A percentile compares a stretch with the other conserved stretches of the same genome.
phyloP scores from a whole-genome alignment of 805 yeast species.

The Hanseniaspora valbyensis region DNA sequence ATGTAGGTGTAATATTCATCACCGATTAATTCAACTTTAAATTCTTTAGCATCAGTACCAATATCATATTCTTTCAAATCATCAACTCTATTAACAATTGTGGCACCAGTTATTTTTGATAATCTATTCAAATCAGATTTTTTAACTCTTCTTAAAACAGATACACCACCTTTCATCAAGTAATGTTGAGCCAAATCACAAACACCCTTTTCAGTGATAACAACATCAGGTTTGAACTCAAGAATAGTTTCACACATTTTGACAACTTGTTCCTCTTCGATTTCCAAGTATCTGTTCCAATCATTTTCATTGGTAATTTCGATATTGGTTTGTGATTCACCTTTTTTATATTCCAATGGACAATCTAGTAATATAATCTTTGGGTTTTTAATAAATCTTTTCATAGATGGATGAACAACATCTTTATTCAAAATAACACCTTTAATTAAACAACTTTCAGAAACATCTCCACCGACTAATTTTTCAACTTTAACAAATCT shows the following conservation, averaged over 20 bases:
- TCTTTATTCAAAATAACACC: constrained; percentile 93
- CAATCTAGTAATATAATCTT: constrained; percentile 82
- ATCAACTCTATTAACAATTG: constrained; percentile 89
- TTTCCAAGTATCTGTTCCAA: constrained; percentile 89
- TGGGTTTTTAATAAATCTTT: constrained; percentile 78
- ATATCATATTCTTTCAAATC: constrained; percentile 84
- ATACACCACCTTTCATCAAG: constrained; percentile 81
- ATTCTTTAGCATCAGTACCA: constrained; percentile 80
- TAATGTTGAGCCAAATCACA: constrained; percentile 96
- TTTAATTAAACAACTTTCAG: constrained; percentile 62
- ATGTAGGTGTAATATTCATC: constrained; percentile 91
- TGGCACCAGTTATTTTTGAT: constrained; percentile 95
- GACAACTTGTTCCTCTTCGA: constrained; percentile 95
- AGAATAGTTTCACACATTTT: constrained; percentile 74
- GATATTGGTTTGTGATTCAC: constrained; percentile 95
- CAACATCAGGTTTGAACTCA: constrained; percentile 81
- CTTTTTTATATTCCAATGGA: constrained; percentile 96
- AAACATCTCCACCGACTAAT: constrained; percentile 95
- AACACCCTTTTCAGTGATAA: constrained; percentile 96
- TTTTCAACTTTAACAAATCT: constrained; percentile 89
- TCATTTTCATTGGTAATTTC: constrained; percentile 94
- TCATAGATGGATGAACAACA: constrained; percentile 98
- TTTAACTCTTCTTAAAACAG: constrained; percentile 86
- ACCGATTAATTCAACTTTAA: constrained; percentile 89
- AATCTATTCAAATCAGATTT: constrained; percentile 94